These are phyloP conservation scores for carrot (Daucus carota) DNA, from an alignment of 129 eudicot species.

Conservation along the genomic window DNA sequence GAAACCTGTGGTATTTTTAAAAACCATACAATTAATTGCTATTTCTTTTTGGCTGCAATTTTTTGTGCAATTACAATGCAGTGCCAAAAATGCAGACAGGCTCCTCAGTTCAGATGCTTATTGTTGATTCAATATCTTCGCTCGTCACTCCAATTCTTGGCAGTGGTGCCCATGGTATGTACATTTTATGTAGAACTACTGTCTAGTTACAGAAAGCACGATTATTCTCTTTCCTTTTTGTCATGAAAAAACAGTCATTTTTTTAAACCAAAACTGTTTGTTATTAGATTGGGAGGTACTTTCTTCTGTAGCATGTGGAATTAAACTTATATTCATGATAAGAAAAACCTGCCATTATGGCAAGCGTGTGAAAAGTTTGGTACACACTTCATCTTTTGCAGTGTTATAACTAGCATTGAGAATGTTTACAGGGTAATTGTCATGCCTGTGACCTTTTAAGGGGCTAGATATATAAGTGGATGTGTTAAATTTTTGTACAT, in stretches of 20 bases:
- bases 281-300: neutral
- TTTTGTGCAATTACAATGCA: neutral
- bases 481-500: neutral
- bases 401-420: neutral
- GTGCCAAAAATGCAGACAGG: constrained; percentile 28
- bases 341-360: neutral
- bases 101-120: constrained; percentile 38
- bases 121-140: constrained; percentile 77
- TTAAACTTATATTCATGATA: neutral
- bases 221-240: neutral
- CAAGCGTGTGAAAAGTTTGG: neutral
- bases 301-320: neutral
- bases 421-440: neutral
- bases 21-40: neutral
- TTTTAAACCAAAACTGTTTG: neutral
- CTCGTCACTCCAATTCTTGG: constrained; percentile 73
- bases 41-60: neutral
- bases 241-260: neutral
- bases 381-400: neutral
- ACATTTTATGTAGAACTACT: neutral
- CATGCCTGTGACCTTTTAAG: neutral
- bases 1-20: constrained; percentile 39
- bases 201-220: neutral
- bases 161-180: constrained; percentile 57
- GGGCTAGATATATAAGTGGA: neutral